These are phyloP conservation scores for Berberis vulgaris DNA, from an alignment of 164 flowering plant genomes.

Conservation along the genomic window DNA sequence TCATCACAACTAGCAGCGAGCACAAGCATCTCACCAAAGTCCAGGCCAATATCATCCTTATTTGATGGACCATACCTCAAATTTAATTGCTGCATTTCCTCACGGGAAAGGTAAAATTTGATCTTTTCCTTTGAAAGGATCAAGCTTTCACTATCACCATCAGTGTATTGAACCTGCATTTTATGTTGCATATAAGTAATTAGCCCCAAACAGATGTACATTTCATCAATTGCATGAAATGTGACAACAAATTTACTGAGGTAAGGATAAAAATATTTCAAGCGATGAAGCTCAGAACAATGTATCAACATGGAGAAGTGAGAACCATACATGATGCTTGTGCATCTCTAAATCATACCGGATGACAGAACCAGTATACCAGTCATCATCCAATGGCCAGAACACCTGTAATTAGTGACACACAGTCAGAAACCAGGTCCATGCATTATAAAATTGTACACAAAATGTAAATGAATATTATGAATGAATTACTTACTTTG, in stretches of 20 bases:
- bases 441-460: background rate
- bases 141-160: conserved; percentile 64
- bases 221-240: background rate
- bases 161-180: conserved; percentile 65
- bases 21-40: conserved; percentile 74
- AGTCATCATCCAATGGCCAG: conserved; percentile 84
- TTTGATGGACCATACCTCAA: conserved; percentile 26
- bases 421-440: background rate
- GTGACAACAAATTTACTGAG: background rate
- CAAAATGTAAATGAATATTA: background rate
- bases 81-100: conserved; percentile 57
- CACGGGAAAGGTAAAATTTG: conserved; percentile 55
- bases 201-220: background rate
- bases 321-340: conserved; percentile 49
- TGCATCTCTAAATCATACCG: conserved; percentile 41
- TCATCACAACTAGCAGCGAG: conserved; percentile 83
- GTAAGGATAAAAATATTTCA: conserved; percentile 1
- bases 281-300: conserved; percentile 1
- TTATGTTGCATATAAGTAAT: conserved; percentile 2
- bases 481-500: conserved; percentile 46
- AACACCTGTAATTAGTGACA: conserved; percentile 46
- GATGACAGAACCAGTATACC: conserved; percentile 59
- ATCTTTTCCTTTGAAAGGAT: conserved; percentile 51
- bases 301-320: background rate
- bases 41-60: conserved; percentile 33